phyloP scores from a whole-genome alignment of 306 rosid species.

The Arachis stenosperma region DNA sequence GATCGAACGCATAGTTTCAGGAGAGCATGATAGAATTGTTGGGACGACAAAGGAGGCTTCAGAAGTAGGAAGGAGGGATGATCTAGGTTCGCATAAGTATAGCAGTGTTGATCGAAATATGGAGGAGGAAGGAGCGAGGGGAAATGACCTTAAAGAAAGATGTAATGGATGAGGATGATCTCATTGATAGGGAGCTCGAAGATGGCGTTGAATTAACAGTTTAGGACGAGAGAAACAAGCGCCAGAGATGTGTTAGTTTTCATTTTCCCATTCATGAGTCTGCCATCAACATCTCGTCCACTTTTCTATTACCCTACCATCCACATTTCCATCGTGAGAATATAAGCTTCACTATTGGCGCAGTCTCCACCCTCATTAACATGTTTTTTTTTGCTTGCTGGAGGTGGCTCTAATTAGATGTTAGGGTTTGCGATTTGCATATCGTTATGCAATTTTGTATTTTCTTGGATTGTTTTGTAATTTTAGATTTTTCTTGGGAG shows the following conservation, averaged over 20 bases:
- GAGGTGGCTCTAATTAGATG: too few species aligned
- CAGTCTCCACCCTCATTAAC: too few species aligned
- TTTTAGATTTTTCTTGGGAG: too few species aligned
- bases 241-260: slow-evolving; percentile 28
- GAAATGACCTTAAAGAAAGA: slow-evolving; percentile 70
- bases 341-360: too few species aligned
- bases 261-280: too few species aligned
- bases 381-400: too few species aligned
- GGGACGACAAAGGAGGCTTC: slow-evolving; percentile 59
- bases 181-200: slow-evolving; percentile 90
- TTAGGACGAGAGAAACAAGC: slow-evolving; percentile 74
- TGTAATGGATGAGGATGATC: slow-evolving; percentile 85
- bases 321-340: too few species aligned
- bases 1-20: slow-evolving; percentile 49
- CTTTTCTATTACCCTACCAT: too few species aligned
- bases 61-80: slow-evolving; percentile 50
- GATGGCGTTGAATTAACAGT: slow-evolving; percentile 87
- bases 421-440: too few species aligned
- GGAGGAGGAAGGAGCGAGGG: slow-evolving; percentile 66
- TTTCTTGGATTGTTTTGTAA: too few species aligned
- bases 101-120: slow-evolving; percentile 28
- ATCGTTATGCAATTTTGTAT: too few species aligned
- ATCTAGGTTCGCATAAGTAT: slow-evolving; percentile 25
- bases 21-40: slow-evolving; percentile 54
- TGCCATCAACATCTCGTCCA: too few species aligned